Evolutionary conservation across 371 early-diverging fungal genomes (phyloP).

Genomic region (Mucor saturninus): DNA sequence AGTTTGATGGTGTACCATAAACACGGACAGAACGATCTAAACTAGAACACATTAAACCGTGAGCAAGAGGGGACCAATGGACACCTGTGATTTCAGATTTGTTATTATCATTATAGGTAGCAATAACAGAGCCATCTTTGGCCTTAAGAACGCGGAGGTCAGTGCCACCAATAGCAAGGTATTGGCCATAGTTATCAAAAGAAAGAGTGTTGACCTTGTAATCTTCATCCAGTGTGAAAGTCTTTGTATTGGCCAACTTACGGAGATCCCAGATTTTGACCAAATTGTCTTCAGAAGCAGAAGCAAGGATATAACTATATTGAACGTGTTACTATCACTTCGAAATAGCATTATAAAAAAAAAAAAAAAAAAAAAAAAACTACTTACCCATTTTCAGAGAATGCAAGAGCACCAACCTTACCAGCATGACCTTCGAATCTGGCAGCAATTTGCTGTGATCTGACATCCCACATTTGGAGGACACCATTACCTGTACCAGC

Average conservation of each 20-base stretch:
- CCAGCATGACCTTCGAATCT: constrained; percentile 76
- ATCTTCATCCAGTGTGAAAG: constrained; percentile 65
- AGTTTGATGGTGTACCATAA: constrained; percentile 40
- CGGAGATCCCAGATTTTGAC: constrained; percentile 93
- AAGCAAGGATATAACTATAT: constrained; percentile 77
- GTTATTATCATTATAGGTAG: constrained; percentile 59
- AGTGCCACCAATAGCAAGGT: constrained; percentile 78
- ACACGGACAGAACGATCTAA: constrained; percentile 69
- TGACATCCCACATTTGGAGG: constrained; percentile 88
- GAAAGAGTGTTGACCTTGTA: constrained; percentile 64
- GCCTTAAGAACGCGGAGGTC: constrained; percentile 73
- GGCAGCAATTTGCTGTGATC: constrained; percentile 71
- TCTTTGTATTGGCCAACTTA: constrained; percentile 77
- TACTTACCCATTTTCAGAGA: constrained; percentile 80
- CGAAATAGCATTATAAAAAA: background rate
- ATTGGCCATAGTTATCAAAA: constrained; percentile 87
- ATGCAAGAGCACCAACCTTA: constrained; percentile 72
- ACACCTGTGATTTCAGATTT: constrained; percentile 64
- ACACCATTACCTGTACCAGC: constrained; percentile 78
- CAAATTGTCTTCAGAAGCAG: constrained; percentile 69
- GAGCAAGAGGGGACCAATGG: constrained; percentile 65
- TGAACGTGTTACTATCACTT: background rate
- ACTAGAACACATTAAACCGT: constrained; percentile 60
- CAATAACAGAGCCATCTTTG: constrained; percentile 78
- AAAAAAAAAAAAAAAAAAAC: too few species aligned